Percentiles rank a stretch among this genome's conserved stretches.
Conservation (phyloP, 352 stramenopile species). For the Globisporangium cystogenes region DNA sequence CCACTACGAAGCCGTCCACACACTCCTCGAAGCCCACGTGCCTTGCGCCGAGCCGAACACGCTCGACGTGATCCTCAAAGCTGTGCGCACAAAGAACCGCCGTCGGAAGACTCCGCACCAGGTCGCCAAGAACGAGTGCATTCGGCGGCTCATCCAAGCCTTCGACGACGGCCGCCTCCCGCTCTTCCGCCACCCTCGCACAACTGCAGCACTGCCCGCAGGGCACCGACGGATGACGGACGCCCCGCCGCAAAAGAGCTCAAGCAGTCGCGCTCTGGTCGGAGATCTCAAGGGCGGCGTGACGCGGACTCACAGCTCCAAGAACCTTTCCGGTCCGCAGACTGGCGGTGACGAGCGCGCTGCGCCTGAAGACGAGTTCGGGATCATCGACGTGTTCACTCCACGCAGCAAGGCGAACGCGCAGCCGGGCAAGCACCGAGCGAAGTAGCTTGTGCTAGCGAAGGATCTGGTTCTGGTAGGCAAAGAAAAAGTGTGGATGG, state of each 20-base stretch:
- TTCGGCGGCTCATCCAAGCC: slow-evolving; percentile 33
- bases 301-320: slow-evolving; percentile 9
- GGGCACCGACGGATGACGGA: slow-evolving; percentile 25
- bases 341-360: background rate
- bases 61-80: slow-evolving; percentile 22
- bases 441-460: too few relatives aligned
- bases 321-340: slow-evolving; percentile 2
- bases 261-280: background rate
- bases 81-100: slow-evolving; percentile 38
- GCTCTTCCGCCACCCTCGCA: slow-evolving; percentile 19
- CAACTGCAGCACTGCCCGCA: background rate
- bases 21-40: slow-evolving; percentile 38
- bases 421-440: background rate
- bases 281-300: slow-evolving; percentile 1
- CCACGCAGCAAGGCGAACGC: slow-evolving; percentile 1
- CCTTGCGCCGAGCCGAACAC: slow-evolving; percentile 19
- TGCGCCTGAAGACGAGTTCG: slow-evolving; percentile 22
- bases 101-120: slow-evolving; percentile 34
- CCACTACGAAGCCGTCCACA: slow-evolving; percentile 50
- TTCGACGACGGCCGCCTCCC: slow-evolving; percentile 40
- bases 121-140: slow-evolving; percentile 36
- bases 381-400: slow-evolving; percentile 15
- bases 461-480: too few relatives aligned
- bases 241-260: slow-evolving; percentile 6
- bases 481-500: too few relatives aligned